A percentile compares a stretch with the other conserved stretches of the same genome.
phyloP scores from a whole-genome alignment of 352 stramenopile genomes.

The Globisporangium irregulare region DNA sequence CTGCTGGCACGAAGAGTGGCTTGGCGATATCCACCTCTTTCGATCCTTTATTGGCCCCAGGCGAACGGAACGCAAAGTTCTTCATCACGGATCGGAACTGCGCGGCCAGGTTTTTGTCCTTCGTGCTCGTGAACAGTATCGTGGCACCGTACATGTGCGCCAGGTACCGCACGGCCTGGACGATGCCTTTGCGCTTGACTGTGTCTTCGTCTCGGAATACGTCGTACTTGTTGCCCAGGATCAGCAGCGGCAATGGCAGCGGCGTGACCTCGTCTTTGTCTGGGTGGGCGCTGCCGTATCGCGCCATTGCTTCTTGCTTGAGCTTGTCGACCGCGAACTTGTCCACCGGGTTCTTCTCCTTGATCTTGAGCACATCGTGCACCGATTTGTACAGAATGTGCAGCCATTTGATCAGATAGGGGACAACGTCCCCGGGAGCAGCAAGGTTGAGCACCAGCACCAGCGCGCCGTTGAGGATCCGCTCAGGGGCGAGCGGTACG shows the following conservation, averaged over 20 bases:
- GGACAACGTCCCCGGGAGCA: slow-evolving; percentile 70
- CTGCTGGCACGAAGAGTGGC: slow-evolving; percentile 66
- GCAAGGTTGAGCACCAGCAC: slow-evolving; percentile 87
- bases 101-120: slow-evolving; percentile 79
- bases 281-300: slow-evolving; percentile 58
- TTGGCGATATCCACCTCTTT: slow-evolving; percentile 73
- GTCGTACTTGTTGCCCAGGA: slow-evolving; percentile 91
- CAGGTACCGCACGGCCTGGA: slow-evolving; percentile 84
- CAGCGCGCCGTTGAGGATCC: slow-evolving; percentile 70
- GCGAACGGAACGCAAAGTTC: slow-evolving; percentile 51
- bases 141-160: slow-evolving; percentile 85
- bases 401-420: slow-evolving; percentile 79
- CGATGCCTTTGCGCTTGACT: slow-evolving; percentile 79
- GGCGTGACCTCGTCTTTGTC: slow-evolving; percentile 76
- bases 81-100: slow-evolving; percentile 72
- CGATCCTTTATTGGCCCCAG: slow-evolving; percentile 32
- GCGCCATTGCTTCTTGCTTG: slow-evolving; percentile 42
- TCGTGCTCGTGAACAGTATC: slow-evolving; percentile 82
- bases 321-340: slow-evolving; percentile 53
- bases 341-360: slow-evolving; percentile 70
- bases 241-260: slow-evolving; percentile 70
- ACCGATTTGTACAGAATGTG: slow-evolving; percentile 49
- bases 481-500: slow-evolving; percentile 74
- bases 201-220: slow-evolving; percentile 85
- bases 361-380: slow-evolving; percentile 50